Base-by-base conservation (phyloP, 257 asterid species). In the Plantago major region DNA sequence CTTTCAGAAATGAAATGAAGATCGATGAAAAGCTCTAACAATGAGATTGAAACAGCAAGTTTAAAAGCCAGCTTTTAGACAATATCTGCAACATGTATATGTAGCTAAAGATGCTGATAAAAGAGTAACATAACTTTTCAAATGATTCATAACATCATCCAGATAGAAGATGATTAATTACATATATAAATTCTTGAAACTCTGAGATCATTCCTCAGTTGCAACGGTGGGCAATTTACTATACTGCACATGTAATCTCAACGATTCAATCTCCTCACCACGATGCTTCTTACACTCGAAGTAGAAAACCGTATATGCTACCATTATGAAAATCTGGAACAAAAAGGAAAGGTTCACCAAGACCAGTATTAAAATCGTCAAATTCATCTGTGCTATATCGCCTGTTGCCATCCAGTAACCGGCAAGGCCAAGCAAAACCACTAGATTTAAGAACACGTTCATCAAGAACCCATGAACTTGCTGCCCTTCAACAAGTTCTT, bases 251-350 rank as follows among this genome's bases (percentile, higher is more conserved):
- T 59, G 7, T 55, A 68, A 48, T 67, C 65, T 19, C 11, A 2
- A 3, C 4, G 67, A 63, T 60, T 73, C 77, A 63, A 68, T 50
- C 63, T 68, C 74, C 58, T 71, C 80, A 16, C 74, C 78, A 58
- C 55, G 72, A 15, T 14, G 47, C 75, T 74, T 65, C 74, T 71
- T 74, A 37, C 76, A 78, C 8, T 66, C 53, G 50, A 71, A 63
- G 45, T 78, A 74, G 1, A 78, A 28, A 14, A 72, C 58, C 0
- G 74, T 71, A 58, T 68, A 71, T 15, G 40, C 65, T 43, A 74
- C 62, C 9, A 74, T 7, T 11, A 58, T 53, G 11, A 69, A 66
- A 38, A 72, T 42, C 68, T 59, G 70, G 18, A 67, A 46, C 58
- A 78, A 33, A 60, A 64, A 33, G 3, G 64, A 46, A 30, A 57